Evolutionary conservation across 352 stramenopile genomes (phyloP).

Genomic region (Plasmopara halstedii): DNA sequence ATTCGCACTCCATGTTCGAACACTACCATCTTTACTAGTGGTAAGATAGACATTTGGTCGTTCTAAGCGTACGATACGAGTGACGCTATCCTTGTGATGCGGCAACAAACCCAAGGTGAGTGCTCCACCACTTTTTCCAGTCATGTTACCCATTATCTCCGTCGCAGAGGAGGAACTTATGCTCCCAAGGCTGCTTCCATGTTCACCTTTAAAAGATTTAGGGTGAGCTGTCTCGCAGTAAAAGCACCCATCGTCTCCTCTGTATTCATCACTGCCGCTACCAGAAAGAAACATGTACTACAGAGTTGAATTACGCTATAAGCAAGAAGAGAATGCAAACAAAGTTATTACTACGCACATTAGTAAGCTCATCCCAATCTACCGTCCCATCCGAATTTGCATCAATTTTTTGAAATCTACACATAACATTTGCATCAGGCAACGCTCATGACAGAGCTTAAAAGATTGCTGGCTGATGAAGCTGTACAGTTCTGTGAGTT

Average conservation of each 20-base stretch:
- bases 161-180: constrained; percentile 6
- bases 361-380: constrained; percentile 87
- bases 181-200: constrained; percentile 1
- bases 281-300: constrained; percentile 83
- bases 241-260: constrained; percentile 53
- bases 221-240: constrained; percentile 59
- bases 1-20: constrained; percentile 67
- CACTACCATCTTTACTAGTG: constrained; percentile 63
- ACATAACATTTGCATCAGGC: neutral
- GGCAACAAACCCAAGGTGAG: constrained; percentile 20
- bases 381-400: constrained; percentile 81
- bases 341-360: constrained; percentile 26
- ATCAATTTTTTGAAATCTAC: constrained; percentile 84
- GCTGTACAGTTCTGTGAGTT: constrained; percentile 74
- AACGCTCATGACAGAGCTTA: neutral
- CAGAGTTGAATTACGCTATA: neutral
- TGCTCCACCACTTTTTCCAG: constrained; percentile 9
- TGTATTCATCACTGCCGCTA: constrained; percentile 50
- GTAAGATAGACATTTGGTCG: constrained; percentile 67
- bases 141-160: constrained; percentile 21
- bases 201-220: constrained; percentile 27
- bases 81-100: constrained; percentile 73
- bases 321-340: neutral
- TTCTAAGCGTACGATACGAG: constrained; percentile 54
- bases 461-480: neutral